These are phyloP conservation scores for Musa troglodytarum DNA, from an alignment of 176 grass and related monocot species.

Conservation along the genomic window DNA sequence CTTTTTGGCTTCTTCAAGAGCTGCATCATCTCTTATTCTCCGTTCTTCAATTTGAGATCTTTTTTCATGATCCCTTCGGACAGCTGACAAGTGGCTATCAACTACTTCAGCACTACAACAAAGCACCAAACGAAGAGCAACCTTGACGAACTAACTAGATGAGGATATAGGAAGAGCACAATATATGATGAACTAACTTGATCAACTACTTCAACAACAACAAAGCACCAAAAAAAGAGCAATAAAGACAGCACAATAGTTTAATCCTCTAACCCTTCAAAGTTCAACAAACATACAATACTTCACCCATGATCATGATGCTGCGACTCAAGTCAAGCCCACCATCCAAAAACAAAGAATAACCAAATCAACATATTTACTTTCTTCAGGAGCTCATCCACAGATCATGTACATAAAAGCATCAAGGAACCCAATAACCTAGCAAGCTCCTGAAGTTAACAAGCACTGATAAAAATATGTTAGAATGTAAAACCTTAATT, in stretches of 20 bases:
- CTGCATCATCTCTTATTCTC: slow-evolving; percentile 86
- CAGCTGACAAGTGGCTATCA: slow-evolving; percentile 67
- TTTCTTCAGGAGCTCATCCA: too few relatives aligned
- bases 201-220: background rate
- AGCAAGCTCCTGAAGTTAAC: too few relatives aligned
- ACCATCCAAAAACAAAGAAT: too few relatives aligned
- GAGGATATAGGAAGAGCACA: background rate
- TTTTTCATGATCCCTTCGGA: slow-evolving; percentile 86
- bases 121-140: slow-evolving; percentile 25
- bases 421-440: too few relatives aligned
- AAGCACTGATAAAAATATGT: too few relatives aligned
- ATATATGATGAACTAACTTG: background rate
- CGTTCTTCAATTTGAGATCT: slow-evolving; percentile 73
- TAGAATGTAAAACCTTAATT: too few relatives aligned
- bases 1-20: slow-evolving; percentile 85
- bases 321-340: too few relatives aligned
- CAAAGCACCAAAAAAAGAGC: too few relatives aligned
- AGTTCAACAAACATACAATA: background rate
- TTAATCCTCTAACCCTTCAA: background rate
- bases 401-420: too few relatives aligned
- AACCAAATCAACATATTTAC: too few relatives aligned
- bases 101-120: slow-evolving; percentile 79
- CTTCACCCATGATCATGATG: too few relatives aligned
- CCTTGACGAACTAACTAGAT: background rate
- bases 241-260: background rate